phyloP scores from a whole-genome alignment of 768 basidiomycete genomes.

The Tylopilus balloui region DNA sequence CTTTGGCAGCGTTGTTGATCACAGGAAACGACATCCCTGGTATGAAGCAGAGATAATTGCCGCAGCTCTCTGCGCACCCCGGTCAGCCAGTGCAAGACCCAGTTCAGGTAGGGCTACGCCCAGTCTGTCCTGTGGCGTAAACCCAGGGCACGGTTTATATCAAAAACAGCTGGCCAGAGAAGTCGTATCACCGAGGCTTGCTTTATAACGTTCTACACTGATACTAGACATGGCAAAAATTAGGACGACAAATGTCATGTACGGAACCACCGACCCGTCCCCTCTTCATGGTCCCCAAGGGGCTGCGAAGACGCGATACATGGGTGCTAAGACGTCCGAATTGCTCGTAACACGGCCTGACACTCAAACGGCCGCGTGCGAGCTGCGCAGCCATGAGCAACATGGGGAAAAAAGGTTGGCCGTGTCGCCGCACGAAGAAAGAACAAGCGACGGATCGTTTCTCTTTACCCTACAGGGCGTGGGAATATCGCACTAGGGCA shows the following conservation, averaged over 20 bases:
- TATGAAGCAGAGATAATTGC: no score
- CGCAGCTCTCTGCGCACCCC: no score
- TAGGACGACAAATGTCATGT: conserved; percentile 26
- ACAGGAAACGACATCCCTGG: no score
- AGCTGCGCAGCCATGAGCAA: conserved; percentile 74
- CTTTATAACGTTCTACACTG: no score
- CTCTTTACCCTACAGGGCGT: conserved; percentile 10
- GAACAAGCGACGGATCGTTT: neutral
- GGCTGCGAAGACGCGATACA: conserved; percentile 43
- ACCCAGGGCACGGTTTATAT: no score
- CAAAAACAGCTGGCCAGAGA: no score
- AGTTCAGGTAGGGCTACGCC: no score
- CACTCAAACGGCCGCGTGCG: conserved; percentile 81
- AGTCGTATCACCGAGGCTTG: no score
- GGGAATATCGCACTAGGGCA: conserved; percentile 21
- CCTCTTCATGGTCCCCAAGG: conserved; percentile 37
- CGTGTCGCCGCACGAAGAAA: conserved; percentile 77
- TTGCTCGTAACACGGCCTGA: conserved; percentile 78
- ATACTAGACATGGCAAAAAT: neutral
- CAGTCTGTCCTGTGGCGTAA: no score
- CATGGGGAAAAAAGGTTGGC: conserved; percentile 78
- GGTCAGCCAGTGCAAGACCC: no score
- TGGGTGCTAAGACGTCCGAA: conserved; percentile 80
- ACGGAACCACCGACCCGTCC: conserved; percentile 76
- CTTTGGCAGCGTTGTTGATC: no score